phyloP scores from a whole-genome alignment of 2,329 filamentous ascomycete genomes.

The Calonectria montana region DNA sequence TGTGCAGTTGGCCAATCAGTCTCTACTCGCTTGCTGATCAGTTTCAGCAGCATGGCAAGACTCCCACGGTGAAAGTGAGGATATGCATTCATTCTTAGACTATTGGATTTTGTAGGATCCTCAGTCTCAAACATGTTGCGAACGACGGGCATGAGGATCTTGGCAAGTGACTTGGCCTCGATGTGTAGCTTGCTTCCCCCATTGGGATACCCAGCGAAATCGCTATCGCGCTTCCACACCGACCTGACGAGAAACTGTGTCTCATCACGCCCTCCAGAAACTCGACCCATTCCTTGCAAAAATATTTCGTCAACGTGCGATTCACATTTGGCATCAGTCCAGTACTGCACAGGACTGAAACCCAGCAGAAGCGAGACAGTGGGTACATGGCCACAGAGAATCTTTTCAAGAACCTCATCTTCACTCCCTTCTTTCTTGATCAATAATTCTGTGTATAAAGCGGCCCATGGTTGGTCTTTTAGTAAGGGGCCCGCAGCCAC shows the following conservation, averaged over 20 bases:
- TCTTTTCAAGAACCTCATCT: slow-evolving; percentile 48
- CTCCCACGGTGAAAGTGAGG: slow-evolving; percentile 52
- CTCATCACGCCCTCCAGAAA: slow-evolving; percentile 16
- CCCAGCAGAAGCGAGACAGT: slow-evolving; percentile 64
- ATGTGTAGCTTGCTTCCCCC: slow-evolving; percentile 45
- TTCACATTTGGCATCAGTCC: slow-evolving; percentile 58
- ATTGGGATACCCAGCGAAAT: slow-evolving; percentile 40
- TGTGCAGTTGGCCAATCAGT: slow-evolving; percentile 50
- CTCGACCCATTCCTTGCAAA: slow-evolving; percentile 34
- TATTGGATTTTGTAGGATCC: slow-evolving; percentile 38
- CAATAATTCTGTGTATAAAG: slow-evolving; percentile 61
- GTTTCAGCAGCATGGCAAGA: slow-evolving; percentile 53
- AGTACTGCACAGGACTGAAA: slow-evolving; percentile 60
- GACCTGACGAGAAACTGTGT: slow-evolving; percentile 45
- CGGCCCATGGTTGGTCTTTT: slow-evolving; percentile 54
- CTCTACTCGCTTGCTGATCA: slow-evolving; percentile 47
- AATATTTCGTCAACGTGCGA: slow-evolving; percentile 55
- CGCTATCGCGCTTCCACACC: slow-evolving; percentile 50
- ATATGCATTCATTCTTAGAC: slow-evolving; percentile 32
- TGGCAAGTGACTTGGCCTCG: slow-evolving; percentile 51
- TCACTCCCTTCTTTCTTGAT: slow-evolving; percentile 43
- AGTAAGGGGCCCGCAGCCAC: slow-evolving; percentile 61
- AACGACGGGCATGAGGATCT: slow-evolving; percentile 56
- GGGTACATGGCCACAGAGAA: slow-evolving; percentile 59
- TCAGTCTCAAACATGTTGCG: slow-evolving; percentile 58